phyloP scores from a whole-genome alignment of 2,329 filamentous ascomycete genomes.

The Cladosporium sp. region DNA sequence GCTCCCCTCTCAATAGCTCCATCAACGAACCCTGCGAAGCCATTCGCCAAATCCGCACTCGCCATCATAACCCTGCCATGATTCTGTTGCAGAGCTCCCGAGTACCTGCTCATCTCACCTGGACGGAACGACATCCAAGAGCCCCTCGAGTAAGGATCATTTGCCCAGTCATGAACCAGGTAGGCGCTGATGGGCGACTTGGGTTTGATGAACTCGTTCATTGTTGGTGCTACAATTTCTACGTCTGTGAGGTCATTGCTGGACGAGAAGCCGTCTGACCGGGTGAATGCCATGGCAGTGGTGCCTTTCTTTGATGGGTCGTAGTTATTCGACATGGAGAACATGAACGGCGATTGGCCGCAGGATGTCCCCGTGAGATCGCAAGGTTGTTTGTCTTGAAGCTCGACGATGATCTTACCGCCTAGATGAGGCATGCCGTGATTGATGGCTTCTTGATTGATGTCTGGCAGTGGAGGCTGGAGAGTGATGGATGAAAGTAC shows the following conservation, averaged over 20 bases:
- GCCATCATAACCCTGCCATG: conserved; percentile 30
- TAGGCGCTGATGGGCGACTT: conserved; percentile 10
- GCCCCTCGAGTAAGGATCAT: conserved; percentile 29
- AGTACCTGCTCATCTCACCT: conserved; percentile 18
- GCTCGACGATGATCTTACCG: not conserved
- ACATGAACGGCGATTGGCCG: conserved; percentile 2
- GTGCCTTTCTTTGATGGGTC: conserved; percentile 7
- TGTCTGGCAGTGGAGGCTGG: conserved; percentile 22
- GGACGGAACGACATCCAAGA: conserved; percentile 23
- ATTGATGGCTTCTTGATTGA: conserved; percentile 23
- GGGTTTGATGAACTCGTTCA: not conserved
- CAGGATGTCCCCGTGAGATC: conserved; percentile 10
- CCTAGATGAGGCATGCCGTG: not conserved
- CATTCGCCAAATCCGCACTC: conserved; percentile 33
- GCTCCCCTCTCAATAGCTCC: conserved; percentile 32
- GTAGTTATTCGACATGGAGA: conserved; percentile 13
- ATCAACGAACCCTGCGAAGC: conserved; percentile 34
- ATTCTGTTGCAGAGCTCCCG: conserved; percentile 24
- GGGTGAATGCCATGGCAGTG: not conserved
- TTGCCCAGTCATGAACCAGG: conserved; percentile 28
- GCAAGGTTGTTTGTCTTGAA: conserved; percentile 5
- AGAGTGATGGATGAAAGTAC: conserved; percentile 21
- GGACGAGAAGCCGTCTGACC: not conserved
- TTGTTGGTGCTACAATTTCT: not conserved
- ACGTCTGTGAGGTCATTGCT: not conserved